Base-by-base conservation (phyloP, 495 filamentous ascomycete genomes). In the Cryomyces antarcticus region DNA sequence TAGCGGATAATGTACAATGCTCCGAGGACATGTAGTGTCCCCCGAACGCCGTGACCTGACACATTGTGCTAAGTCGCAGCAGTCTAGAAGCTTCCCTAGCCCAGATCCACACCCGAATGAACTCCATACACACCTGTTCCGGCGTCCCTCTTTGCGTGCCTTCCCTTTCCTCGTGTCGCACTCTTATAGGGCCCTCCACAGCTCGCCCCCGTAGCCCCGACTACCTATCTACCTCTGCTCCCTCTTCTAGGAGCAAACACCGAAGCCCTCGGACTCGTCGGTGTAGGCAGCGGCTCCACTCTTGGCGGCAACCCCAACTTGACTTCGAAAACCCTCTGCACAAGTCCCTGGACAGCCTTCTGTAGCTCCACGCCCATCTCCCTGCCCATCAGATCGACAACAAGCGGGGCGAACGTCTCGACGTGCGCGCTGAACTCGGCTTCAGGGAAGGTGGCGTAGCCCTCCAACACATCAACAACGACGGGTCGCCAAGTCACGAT, bases 401-500 rank as follows among this genome's bases (percentile, higher is more conserved):
- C 71, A 5, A 95, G 63, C 2, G 89, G 83, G 52, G 93, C 94
- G 60, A 97, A 94, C 1, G 68, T 75, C 31, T 71, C 64, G 10
- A 93, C 68, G 46, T 95, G 75, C 42, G 75, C 77, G 43, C 72
- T 70, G 50, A 97, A 96, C 39, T 76, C 84, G 31, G 78, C 76
- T n/a, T 67, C 64, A 0, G 82, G 81, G 62, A 95, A 96, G 6
- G 75, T 82, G 12, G 42, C 46, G 56, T 87, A 96, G 1, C 92
- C 87, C 49, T 97, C 87, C 30, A 97, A 66, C n/a, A 97, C 89
- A 56, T 94, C 89, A 6, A 97, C 85, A 4, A 97, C 89, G 1
- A 96, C 92, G 0, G 89, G 89, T 31, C 89, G 69, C 89, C 89
- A 97, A 9, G 92, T 93, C 4, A 85, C 71, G 43, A 97, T 89